These are phyloP conservation scores for Wickerhamiella lipophila DNA, from an alignment of 805 yeast genomes.

Conservation along the genomic window DNA sequence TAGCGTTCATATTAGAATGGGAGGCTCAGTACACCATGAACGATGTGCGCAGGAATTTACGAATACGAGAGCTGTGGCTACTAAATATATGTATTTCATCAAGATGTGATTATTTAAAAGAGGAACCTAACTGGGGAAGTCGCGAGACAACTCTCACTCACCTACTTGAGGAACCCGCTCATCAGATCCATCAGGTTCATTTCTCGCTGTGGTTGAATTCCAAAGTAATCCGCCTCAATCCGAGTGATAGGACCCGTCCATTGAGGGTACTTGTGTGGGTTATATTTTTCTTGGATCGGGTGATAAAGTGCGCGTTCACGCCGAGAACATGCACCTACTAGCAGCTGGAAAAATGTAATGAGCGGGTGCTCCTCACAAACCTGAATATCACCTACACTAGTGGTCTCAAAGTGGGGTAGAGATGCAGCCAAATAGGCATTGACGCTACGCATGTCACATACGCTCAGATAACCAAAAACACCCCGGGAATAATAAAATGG, in stretches of 20 bases:
- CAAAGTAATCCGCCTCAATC: conserved; percentile 52
- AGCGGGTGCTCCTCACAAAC: conserved; percentile 36
- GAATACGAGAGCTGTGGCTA: too few species aligned
- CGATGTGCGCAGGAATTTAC: too few species aligned
- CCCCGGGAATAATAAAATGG: conserved; percentile 38
- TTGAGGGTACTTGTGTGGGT: conserved; percentile 25
- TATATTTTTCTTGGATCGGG: conserved; percentile 42
- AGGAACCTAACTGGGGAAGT: too few species aligned
- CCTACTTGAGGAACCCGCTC: conserved; percentile 43
- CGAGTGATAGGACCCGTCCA: conserved; percentile 37
- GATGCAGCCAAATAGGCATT: conserved; percentile 31
- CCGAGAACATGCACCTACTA: conserved; percentile 47
- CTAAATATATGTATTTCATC: too few species aligned
- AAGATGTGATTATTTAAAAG: too few species aligned
- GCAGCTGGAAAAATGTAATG: conserved; percentile 56
- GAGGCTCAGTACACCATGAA: too few species aligned
- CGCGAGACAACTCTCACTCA: too few species aligned
- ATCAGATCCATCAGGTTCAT: conserved; percentile 56
- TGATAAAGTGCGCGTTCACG: conserved; percentile 41
- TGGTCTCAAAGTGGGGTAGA: conserved; percentile 23
- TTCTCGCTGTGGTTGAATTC: conserved; percentile 41
- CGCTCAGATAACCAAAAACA: conserved; percentile 59
- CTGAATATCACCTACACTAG: conserved; percentile 23
- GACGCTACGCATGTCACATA: conserved; percentile 54
- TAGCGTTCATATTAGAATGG: too few species aligned